Evolutionary conservation across 768 basidiomycete species (phyloP).

Genomic region (Lactifluus subvellereus): DNA sequence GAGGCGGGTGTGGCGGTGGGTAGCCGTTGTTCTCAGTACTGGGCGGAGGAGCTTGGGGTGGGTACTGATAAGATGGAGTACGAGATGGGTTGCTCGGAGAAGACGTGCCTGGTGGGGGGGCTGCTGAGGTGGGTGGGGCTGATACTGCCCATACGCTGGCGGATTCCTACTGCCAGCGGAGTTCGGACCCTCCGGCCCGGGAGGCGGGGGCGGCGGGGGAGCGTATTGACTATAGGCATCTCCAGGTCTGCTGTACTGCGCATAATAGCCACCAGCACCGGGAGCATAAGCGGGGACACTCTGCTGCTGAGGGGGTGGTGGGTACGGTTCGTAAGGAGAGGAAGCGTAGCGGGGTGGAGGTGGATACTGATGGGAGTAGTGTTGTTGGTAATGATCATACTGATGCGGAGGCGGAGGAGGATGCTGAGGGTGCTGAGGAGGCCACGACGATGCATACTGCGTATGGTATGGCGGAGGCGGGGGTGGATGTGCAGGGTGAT

Average conservation of each 20-base stretch:
- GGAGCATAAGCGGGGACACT: constrained; percentile 7
- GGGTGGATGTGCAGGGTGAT: constrained; percentile 16
- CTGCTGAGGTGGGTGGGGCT: constrained; percentile 16
- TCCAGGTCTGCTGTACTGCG: constrained; percentile 14
- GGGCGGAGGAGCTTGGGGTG: constrained; percentile 12
- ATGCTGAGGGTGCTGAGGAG: constrained; percentile 20
- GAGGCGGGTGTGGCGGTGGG: constrained; percentile 3
- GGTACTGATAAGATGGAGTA: constrained; percentile 13
- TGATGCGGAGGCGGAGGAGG: constrained; percentile 13
- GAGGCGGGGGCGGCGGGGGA: constrained; percentile 14
- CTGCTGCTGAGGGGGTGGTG: constrained; percentile 22
- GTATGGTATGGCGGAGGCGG: constrained; percentile 15
- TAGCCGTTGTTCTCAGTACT: constrained; percentile 7
- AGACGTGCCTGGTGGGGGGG: constrained; percentile 16
- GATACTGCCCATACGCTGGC: constrained; percentile 17
- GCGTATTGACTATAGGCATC: constrained; percentile 14
- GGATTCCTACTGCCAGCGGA: constrained; percentile 9
- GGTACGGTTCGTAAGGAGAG: constrained; percentile 14
- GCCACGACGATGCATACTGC: constrained; percentile 17
- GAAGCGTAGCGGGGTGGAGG: constrained; percentile 20
- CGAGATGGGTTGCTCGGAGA: constrained; percentile 17
- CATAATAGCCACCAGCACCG: constrained; percentile 9
- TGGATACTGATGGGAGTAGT: constrained; percentile 17
- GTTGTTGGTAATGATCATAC: constrained; percentile 19
- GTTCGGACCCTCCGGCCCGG: constrained; percentile 12